phyloP scores from a whole-genome alignment of 2,329 filamentous ascomycete genomes.

The Shiraia sp. region DNA sequence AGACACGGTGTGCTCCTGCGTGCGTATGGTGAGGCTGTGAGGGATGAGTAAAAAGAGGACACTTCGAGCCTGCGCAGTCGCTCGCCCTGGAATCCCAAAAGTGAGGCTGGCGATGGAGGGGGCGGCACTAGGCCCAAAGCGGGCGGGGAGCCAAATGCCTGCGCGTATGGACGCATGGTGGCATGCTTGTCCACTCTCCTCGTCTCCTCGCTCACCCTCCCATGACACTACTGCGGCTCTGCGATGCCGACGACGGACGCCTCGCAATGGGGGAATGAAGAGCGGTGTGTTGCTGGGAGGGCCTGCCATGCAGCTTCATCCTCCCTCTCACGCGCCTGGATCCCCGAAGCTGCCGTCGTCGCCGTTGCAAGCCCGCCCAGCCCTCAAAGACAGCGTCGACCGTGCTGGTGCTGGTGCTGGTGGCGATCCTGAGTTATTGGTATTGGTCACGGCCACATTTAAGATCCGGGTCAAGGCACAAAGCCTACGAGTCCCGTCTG shows the following conservation, averaged over 20 bases:
- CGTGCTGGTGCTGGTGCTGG: too few relatives aligned
- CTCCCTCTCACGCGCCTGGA: conserved; percentile 14
- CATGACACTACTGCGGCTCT: conserved; percentile 28
- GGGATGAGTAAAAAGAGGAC: too few relatives aligned
- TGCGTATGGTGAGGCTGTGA: too few relatives aligned
- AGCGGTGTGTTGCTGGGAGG: conserved; percentile 36
- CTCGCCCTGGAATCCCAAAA: conserved; percentile 35
- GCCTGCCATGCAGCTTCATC: conserved; percentile 38
- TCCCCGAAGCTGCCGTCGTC: too few relatives aligned
- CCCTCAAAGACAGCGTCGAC: conserved; percentile 21
- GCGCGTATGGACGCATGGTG: conserved; percentile 14
- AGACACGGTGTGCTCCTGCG: too few relatives aligned
- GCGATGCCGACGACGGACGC: conserved; percentile 14
- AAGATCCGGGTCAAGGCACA: conserved; percentile 30
- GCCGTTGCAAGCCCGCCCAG: too few relatives aligned
- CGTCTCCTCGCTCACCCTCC: too few relatives aligned
- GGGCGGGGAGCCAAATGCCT: conserved; percentile 21
- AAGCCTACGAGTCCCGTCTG: conserved; percentile 18
- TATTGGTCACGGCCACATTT: conserved; percentile 27
- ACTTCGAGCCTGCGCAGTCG: too few relatives aligned
- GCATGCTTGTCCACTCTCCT: too few relatives aligned
- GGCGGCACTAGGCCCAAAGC: conserved; percentile 12
- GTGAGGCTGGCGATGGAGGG: conserved; percentile 36
- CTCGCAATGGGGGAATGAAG: conserved; percentile 15
- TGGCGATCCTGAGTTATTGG: conserved; percentile 31